Evolutionary conservation across 257 asterid species (phyloP).

Genomic region (Gynochthodes officinalis): DNA sequence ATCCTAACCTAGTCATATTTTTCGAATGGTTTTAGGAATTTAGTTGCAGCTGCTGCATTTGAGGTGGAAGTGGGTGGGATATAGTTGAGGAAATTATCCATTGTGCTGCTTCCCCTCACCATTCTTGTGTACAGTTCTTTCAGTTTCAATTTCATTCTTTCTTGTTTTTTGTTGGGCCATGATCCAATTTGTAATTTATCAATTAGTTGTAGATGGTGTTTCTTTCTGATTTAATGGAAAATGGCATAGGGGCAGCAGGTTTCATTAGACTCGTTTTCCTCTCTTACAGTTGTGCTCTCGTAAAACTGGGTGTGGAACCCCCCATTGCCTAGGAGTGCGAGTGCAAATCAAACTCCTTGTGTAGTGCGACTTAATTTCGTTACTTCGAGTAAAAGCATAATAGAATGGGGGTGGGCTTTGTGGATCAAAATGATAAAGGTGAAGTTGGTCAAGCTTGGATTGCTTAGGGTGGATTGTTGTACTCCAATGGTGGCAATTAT

Average conservation of each 20-base stretch:
- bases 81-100: slow-evolving; percentile 22
- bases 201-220: slow-evolving; percentile 25
- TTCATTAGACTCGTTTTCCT: neutral
- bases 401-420: too few species aligned
- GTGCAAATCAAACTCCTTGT: too few species aligned
- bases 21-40: slow-evolving; percentile 19
- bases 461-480: too few species aligned
- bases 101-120: slow-evolving; percentile 27
- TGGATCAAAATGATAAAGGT: too few species aligned
- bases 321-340: too few species aligned
- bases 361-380: too few species aligned
- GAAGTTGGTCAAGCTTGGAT: too few species aligned
- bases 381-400: too few species aligned
- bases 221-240: slow-evolving; percentile 23
- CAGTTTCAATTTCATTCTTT: slow-evolving; percentile 14
- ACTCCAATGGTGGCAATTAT: too few species aligned
- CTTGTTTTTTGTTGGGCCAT: slow-evolving; percentile 30
- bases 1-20: slow-evolving; percentile 15
- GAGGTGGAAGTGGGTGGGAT: slow-evolving; percentile 9
- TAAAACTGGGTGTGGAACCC: too few species aligned
- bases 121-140: slow-evolving; percentile 80
- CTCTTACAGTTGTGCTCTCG: too few species aligned
- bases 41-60: slow-evolving; percentile 25
- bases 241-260: slow-evolving; percentile 14
- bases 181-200: slow-evolving; percentile 54